phyloP scores from a whole-genome alignment of 163 green algal species.

The Scenedesmus sp. region DNA sequence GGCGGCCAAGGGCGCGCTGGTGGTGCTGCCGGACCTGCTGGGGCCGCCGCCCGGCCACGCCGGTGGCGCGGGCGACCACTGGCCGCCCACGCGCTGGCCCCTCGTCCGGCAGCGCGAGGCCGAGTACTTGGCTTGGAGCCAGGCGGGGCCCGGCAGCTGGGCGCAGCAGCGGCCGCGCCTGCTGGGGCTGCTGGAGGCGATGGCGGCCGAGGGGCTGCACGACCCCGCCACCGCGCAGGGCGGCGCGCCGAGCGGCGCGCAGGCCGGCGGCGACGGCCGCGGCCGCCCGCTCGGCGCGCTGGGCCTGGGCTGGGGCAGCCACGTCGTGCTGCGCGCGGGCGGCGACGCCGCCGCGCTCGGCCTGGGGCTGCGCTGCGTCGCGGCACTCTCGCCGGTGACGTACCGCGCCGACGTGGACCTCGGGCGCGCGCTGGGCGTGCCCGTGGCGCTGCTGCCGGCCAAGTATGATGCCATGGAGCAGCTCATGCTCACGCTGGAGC shows the following conservation, averaged over 20 bases:
- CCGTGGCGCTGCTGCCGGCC: constrained; percentile 34
- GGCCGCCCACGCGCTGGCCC: not conserved
- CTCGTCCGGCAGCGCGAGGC: constrained; percentile 22
- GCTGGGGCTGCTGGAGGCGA: constrained; percentile 27
- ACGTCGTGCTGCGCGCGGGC: not conserved
- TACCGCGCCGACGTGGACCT: constrained; percentile 12
- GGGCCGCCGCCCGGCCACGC: not conserved
- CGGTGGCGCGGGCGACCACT: constrained; percentile 1
- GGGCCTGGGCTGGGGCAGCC: constrained; percentile 27
- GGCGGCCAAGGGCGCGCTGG: not conserved
- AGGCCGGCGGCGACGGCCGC: not conserved
- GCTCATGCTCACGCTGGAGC: constrained; percentile 9
- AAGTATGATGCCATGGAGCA: constrained; percentile 17
- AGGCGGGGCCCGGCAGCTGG: constrained; percentile 19
- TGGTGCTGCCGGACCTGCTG: constrained; percentile 34
- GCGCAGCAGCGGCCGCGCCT: constrained; percentile 19
- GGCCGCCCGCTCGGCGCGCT: constrained; percentile 21
- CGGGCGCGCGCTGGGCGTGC: not conserved
- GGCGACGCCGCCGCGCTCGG: not conserved
- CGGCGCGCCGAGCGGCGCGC: not conserved
- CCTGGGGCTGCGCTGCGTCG: not conserved
- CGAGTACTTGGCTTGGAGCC: constrained; percentile 28
- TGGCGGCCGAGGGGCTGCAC: constrained; percentile 26
- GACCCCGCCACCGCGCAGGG: not conserved
- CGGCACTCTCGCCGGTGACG: constrained; percentile 17